Evolutionary conservation across 768 basidiomycete genomes (phyloP).

Genomic region (Boletus rex-veris): DNA sequence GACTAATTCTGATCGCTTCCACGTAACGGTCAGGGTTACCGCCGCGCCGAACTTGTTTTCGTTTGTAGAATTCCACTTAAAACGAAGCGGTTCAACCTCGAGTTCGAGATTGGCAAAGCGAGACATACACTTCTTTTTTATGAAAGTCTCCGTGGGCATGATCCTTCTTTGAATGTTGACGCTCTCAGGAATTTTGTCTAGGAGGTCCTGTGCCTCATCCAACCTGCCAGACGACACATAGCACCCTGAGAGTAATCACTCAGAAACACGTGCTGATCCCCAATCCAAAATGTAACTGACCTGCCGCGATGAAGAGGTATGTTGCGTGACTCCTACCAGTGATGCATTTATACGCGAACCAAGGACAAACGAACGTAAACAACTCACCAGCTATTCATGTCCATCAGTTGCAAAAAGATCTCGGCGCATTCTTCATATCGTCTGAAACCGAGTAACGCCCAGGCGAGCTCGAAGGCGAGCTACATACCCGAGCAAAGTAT

Average conservation of each 20-base stretch:
- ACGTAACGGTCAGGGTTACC: slow-evolving; percentile 51
- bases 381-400: slow-evolving; percentile 66
- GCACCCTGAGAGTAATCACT: slow-evolving; percentile 44
- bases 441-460: slow-evolving; percentile 64
- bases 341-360: background rate
- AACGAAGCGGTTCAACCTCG: background rate
- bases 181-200: slow-evolving; percentile 59
- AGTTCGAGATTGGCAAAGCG: too few species aligned
- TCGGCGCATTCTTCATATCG: slow-evolving; percentile 67
- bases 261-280: background rate
- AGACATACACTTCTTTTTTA: slow-evolving; percentile 68
- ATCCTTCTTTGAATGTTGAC: slow-evolving; percentile 63
- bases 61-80: slow-evolving; percentile 70
- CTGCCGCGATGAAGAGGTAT: slow-evolving; percentile 76
- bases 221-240: slow-evolving; percentile 53
- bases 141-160: slow-evolving; percentile 71
- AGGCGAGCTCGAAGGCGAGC: slow-evolving; percentile 76
- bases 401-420: slow-evolving; percentile 58
- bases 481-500: slow-evolving; percentile 21
- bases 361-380: background rate
- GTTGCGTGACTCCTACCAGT: slow-evolving; percentile 67
- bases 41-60: slow-evolving; percentile 56
- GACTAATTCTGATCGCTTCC: slow-evolving; percentile 58
- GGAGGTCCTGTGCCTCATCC: slow-evolving; percentile 55
- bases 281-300: slow-evolving; percentile 26